Evolutionary conservation across 129 eudicot genomes (phyloP), one percentile per base, ranked within the genome.

Genomic region (Kitagawia praeruptora): DNA sequence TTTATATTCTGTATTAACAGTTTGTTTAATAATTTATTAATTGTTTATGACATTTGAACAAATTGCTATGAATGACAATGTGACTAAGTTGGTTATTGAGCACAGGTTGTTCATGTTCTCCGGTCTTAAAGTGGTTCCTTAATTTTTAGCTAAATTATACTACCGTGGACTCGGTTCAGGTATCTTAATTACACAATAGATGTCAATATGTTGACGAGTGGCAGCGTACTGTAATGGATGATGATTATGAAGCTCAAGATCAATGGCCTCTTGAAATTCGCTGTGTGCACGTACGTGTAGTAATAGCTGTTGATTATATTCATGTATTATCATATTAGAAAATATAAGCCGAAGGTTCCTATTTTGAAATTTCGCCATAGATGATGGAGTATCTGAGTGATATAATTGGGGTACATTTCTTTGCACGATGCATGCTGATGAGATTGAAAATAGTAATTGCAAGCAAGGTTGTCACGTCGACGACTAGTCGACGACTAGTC

Each of bases 141-240:
- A n/a, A n/a, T 5, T 94, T 94, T 66, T 74, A 87, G 56, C 89
- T 94, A 61, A 82, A 85, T 53, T 94, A 92, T 83, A 87, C 91
- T 21, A n/a, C n/a, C n/a, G 93, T 94, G n/a, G 90, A 87, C 21
- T 89, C 96, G 23, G 98, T 82, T 79, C 98, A 92, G 98, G 98
- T 28, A 94, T 94, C 82, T 82, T 94, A 94, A 92, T 70, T 86
- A 90, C 89, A 94, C 97, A n/a, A 91, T 94, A 97, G 98, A 92
- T 80, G 96, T 91, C 3, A 97, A 94, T 38, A 91, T 94, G 98
- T 94, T 23, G 98, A 94, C 72, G 88, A 81, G 70, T 94, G 98
- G 98, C 98, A 94, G 78, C 93, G 96, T 67, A 81, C 93, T 13
- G 84, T 88, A 73, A 48, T 81, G 80, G 98, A 92, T 48, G 87